Evolutionary conservation across 2,329 filamentous ascomycete genomes (phyloP), one percentile per base, ranked within the genome.

Genomic region (Aspergillus fructus): DNA sequence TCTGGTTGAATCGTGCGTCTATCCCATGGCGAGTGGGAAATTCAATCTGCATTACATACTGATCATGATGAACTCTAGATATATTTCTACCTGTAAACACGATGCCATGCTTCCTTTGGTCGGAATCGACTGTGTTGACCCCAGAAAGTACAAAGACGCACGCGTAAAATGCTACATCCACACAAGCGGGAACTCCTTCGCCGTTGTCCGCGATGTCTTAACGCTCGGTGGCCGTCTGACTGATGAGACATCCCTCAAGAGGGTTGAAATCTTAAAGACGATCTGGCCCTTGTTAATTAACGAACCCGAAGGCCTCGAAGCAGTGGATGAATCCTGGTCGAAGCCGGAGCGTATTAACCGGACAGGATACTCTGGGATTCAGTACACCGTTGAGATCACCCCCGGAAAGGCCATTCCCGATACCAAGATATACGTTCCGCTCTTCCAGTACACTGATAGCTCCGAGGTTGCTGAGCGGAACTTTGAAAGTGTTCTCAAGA

Each of bases 111-210:
- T 56, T 2, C 37, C 40, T 12, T 39, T 56, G 4, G 24, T 56
- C 8, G 53, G 53, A 11, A 50, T 56, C 7, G 53, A 56, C 40
- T 56, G 53, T n/a, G 21, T 56, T 5, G 53, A 56, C 19, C 53
- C 53, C 13, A 13, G 3, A 15, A 24, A 13, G 2, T 39, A 49
- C 27, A 42, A 30, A 7, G 37, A 45, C 15, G 34, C 53, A 8
- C 53, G 53, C 6, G 27, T 56, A 6, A 56, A 56, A 45, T 56
- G 53, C 39, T 56, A 56, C 17, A 24, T 56, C 3, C 53, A 56
- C 40, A 56, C 53, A 5, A 42, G 39, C 19, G 37, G 46, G 46
- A 56, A 50, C 33, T n/a, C 34, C 2, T 56, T 56, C 24, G 17
- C 23, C 7, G 53, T 56, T 34, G 47, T 50, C 5, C 53, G 53